phyloP scores from a whole-genome alignment of 2,329 filamentous ascomycete species.

The Sclerotinia subarctica region DNA sequence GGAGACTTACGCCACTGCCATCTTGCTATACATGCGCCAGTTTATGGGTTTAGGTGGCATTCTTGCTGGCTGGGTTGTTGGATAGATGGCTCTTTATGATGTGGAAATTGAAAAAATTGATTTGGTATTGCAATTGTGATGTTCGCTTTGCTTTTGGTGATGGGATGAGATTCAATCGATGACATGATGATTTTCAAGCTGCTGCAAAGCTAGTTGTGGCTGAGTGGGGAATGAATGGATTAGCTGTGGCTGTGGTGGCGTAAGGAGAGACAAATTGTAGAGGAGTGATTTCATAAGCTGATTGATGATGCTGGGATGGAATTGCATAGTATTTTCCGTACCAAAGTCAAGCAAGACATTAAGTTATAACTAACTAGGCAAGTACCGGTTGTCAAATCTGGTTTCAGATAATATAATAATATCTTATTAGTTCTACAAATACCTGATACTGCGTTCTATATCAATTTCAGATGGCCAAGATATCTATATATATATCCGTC shows the following conservation, averaged over 20 bases:
- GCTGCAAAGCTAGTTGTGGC: conserved; percentile 7
- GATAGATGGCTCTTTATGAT: neutral
- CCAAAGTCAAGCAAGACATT: too few relatives aligned
- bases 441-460: neutral
- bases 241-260: neutral
- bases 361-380: too few relatives aligned
- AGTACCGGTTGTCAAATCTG: neutral
- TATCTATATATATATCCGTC: neutral
- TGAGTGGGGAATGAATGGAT: neutral
- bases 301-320: neutral
- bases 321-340: neutral
- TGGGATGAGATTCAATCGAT: conserved; percentile 10
- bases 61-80: conserved; percentile 12
- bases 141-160: neutral
- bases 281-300: conserved; percentile 3
- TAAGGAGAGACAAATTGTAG: conserved; percentile 16
- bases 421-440: neutral
- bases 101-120: neutral
- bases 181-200: conserved; percentile 14
- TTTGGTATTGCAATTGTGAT: conserved; percentile 10
- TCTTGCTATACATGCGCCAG: conserved; percentile 63
- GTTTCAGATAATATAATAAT: neutral
- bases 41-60: conserved; percentile 51
- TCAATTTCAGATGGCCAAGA: conserved; percentile 10
- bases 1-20: conserved; percentile 61